Evolutionary conservation across 116 monocot genomes (phyloP), one percentile per base, ranked within the genome.

Genomic region (Posidonia oceanica): DNA sequence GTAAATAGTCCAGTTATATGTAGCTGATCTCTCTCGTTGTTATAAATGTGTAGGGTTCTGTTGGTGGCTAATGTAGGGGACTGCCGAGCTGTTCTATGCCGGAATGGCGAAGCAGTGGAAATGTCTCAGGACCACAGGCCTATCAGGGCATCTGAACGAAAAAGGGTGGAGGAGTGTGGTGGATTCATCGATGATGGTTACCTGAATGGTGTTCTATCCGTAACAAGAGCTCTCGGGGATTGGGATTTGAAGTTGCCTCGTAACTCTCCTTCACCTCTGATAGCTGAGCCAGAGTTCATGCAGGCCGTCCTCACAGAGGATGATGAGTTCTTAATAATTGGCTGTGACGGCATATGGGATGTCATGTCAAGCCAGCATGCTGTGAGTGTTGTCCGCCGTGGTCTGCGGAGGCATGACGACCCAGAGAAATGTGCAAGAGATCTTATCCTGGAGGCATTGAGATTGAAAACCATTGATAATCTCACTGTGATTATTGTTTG

Each of bases 311-410:
- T 87, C 14, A 85, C 79, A 5, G 80, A 84, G 62, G 87, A 87
- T 12, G 91, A 91, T 14, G 91, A 91, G 73, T 91, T 91, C 65
- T 63, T 91, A 13, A 87, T 91, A 56, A 87, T 91, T 3, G 91
- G 85, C 2, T 91, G 87, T 23, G 91, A 91, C 36, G 87, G 91
- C 5, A 83, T 91, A 14, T 91, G 91, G 91, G 91, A 91, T 39
- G 91, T 85, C 13, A 83, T 91, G 83, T 77, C 85, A 0, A 91
- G 87, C 70, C 81, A 87, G 67, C 77, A 85, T 4, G 91, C 91
- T 0, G 87, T 91, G 15, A 70, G 77, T 36, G 70, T 91, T 20
- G 91, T 87, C 0, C 71, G 85, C 22, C 72, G 81, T 48, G 87
- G 85, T 0, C 72, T 91, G 3, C 67, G 75, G 51, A 70, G 85